phyloP scores from a whole-genome alignment of 106 monocot species.

The Platanthera zijinensis region DNA sequence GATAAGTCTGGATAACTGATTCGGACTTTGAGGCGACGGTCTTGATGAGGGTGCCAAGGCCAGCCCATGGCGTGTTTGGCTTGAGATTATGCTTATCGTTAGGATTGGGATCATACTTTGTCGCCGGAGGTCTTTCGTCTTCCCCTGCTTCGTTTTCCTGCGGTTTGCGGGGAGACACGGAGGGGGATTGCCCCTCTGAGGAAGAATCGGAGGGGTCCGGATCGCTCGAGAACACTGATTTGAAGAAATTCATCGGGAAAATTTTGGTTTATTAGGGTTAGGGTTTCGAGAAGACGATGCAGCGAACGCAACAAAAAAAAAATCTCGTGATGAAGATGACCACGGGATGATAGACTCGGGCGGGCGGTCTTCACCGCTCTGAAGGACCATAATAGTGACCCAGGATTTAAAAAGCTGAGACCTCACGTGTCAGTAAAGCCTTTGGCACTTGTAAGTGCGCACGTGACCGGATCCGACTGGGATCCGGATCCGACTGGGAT shows the following conservation, averaged over 20 bases:
- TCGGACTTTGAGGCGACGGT: constrained; percentile 65
- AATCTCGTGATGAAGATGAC: too few species aligned
- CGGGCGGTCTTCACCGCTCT: too few species aligned
- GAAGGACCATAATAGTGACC: too few species aligned
- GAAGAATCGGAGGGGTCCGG: constrained; percentile 22
- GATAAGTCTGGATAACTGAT: constrained; percentile 78
- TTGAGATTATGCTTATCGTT: not conserved
- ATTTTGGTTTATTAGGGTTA: constrained; percentile 2
- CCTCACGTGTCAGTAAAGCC: too few species aligned
- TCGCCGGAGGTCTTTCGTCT: not conserved
- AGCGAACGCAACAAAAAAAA: too few species aligned
- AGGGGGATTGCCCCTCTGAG: not conserved
- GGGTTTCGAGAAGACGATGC: not conserved
- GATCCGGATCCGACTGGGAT: too few species aligned
- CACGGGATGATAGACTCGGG: too few species aligned
- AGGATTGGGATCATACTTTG: not conserved
- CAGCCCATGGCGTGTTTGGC: not conserved
- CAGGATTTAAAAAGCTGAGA: too few species aligned
- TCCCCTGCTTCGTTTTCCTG: not conserved
- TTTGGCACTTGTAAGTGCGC: too few species aligned
- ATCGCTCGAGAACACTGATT: constrained; percentile 56
- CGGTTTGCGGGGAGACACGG: not conserved
- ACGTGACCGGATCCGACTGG: too few species aligned
- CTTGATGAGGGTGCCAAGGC: constrained; percentile 64
- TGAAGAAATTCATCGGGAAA: constrained; percentile 68